A percentile compares a stretch with the other conserved stretches of the same genome.
These are phyloP conservation scores for Fusarium buharicum DNA, from an alignment of 2,329 filamentous ascomycete species.

Conservation along the genomic window DNA sequence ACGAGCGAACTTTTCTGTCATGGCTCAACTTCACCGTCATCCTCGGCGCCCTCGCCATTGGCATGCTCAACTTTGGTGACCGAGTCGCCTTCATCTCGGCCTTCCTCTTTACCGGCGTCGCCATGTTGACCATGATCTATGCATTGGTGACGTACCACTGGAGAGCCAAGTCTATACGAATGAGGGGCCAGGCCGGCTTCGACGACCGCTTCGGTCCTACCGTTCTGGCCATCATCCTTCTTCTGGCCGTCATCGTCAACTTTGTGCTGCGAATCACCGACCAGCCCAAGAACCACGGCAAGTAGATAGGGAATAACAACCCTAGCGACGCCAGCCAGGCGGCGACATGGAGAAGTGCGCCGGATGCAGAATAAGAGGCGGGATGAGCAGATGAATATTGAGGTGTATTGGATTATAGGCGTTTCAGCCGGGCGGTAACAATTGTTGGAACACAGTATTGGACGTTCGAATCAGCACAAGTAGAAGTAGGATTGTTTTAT, in stretches of 20 bases:
- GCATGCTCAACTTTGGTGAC: slow-evolving; percentile 98
- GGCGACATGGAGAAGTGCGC: background rate
- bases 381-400: slow-evolving; percentile 8
- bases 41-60: slow-evolving; percentile 93
- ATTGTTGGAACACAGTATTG: slow-evolving; percentile 23
- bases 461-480: slow-evolving; percentile 28
- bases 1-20: slow-evolving; percentile 98
- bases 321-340: background rate
- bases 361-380: background rate
- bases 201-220: slow-evolving; percentile 96
- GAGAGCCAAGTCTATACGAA: slow-evolving; percentile 91
- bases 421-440: slow-evolving; percentile 34
- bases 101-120: slow-evolving; percentile 91
- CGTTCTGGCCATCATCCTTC: slow-evolving; percentile 83
- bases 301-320: slow-evolving; percentile 13
- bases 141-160: slow-evolving; percentile 96
- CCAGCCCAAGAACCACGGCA: slow-evolving; percentile 52
- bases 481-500: slow-evolving; percentile 29
- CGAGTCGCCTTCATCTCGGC: slow-evolving; percentile 92
- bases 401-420: slow-evolving; percentile 31
- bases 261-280: slow-evolving; percentile 81
- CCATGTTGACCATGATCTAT: slow-evolving; percentile 95
- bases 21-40: slow-evolving; percentile 99
- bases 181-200: slow-evolving; percentile 92
- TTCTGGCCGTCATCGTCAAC: slow-evolving; percentile 94